phyloP scores from a whole-genome alignment of 805 yeast genomes.

The Metschnikowia lachancei region DNA sequence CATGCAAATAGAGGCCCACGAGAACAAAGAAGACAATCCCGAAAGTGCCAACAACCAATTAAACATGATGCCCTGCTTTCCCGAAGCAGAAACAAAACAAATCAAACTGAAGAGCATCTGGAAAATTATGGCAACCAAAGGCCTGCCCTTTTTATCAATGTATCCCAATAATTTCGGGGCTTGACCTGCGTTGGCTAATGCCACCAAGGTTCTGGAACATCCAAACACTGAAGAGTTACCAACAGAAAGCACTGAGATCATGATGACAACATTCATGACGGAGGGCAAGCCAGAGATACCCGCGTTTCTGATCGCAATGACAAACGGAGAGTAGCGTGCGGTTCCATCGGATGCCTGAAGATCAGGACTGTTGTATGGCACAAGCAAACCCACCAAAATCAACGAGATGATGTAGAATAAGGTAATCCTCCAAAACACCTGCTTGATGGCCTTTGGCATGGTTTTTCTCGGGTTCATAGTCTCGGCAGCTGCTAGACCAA shows the following conservation, averaged over 20 bases:
- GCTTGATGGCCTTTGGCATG: slow-evolving; percentile 43
- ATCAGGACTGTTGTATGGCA: slow-evolving; percentile 31
- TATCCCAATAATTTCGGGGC: slow-evolving; percentile 53
- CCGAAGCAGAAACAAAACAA: slow-evolving; percentile 53
- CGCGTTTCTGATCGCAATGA: slow-evolving; percentile 41
- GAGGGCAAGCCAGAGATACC: slow-evolving; percentile 43
- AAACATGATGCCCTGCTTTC: slow-evolving; percentile 23
- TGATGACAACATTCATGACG: slow-evolving; percentile 41
- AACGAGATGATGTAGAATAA: slow-evolving; percentile 41
- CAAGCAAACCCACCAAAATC: slow-evolving; percentile 40
- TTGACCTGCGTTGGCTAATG: slow-evolving; percentile 67
- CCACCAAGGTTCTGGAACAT: slow-evolving; percentile 64
- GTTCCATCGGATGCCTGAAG: slow-evolving; percentile 27
- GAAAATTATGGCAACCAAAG: slow-evolving; percentile 37
- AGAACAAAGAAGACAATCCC: slow-evolving; percentile 26
- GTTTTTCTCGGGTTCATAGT: slow-evolving; percentile 35
- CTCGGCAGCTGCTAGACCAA: slow-evolving; percentile 40
- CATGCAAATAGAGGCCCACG: slow-evolving; percentile 28
- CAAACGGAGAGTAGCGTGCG: slow-evolving; percentile 39
- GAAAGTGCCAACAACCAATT: slow-evolving; percentile 28
- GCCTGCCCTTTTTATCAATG: slow-evolving; percentile 42
- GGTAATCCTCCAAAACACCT: slow-evolving; percentile 42
- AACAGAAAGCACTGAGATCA: slow-evolving; percentile 42
- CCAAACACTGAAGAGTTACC: slow-evolving; percentile 75
- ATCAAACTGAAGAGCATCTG: slow-evolving; percentile 51